Percentiles rank a stretch among this genome's conserved stretches.
Evolutionary conservation across 208 protist species (phyloP).

Genomic region (Acanthamoeba sp.): DNA sequence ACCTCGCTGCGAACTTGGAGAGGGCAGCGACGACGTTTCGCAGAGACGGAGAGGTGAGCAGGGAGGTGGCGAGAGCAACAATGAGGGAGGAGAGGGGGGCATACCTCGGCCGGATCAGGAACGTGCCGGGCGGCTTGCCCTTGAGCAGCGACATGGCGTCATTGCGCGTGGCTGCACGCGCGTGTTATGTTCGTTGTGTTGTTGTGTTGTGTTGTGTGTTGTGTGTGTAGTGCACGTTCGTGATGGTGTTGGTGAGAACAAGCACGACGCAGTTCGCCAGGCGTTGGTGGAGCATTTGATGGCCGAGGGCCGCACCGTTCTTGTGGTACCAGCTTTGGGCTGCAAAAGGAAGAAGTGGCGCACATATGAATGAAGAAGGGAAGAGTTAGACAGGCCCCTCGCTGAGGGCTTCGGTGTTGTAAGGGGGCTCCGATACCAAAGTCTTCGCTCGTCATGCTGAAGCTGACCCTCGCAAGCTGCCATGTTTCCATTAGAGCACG

Average conservation of each 20-base stretch:
- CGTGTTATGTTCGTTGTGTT: not conserved
- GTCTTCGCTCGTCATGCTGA: conserved; percentile 37
- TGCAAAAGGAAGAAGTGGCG: not conserved
- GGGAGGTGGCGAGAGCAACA: not conserved
- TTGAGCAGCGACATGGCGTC: conserved; percentile 1
- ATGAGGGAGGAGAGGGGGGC: not conserved
- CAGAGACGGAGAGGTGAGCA: not conserved
- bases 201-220: not conserved
- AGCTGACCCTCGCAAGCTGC: not conserved
- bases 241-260: not conserved
- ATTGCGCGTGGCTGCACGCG: not conserved
- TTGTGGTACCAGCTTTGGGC: conserved; percentile 31
- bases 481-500: not conserved
- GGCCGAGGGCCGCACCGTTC: not conserved
- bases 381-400: too few relatives aligned
- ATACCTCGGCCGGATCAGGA: conserved; percentile 13
- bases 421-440: not conserved
- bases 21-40: too few relatives aligned
- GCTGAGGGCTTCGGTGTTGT: too few relatives aligned
- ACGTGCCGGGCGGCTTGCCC: conserved; percentile 27
- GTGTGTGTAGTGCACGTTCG: not conserved
- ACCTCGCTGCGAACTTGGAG: not conserved
- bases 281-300: not conserved
- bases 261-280: not conserved
- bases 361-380: too few relatives aligned